Evolutionary conservation across 2,329 filamentous ascomycete species (phyloP), one percentile per base, ranked within the genome.

Genomic region (Fusarium succisae): DNA sequence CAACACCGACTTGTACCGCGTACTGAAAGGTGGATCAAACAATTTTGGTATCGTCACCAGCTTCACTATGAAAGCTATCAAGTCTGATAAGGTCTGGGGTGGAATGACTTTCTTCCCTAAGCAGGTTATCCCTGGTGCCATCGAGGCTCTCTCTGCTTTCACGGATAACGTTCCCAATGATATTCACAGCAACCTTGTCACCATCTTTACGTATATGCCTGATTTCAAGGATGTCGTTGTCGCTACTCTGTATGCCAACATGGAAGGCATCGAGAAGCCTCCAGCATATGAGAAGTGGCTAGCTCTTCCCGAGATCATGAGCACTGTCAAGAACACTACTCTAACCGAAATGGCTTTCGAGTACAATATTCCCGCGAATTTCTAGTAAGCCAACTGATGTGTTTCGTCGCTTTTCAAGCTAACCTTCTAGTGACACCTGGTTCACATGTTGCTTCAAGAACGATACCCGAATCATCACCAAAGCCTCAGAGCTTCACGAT

Each of bases 1-100:
- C 22, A 81, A 87, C 68, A 5, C 72, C 0, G 85, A 88, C 57
- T 80, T 88, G 3, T 88, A 80, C 74, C 82, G 81, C 71, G 86
- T 86, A 7, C 79, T 87, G 3, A 82, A 84, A 14, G 86, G 86
- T 24, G 76, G 76, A n/a, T 80, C 81, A 6, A 82, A 81, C 59
- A 87, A 86, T 70, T 85, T 86, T 53, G 86, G 84, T 48, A 75
- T 81, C 57, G 71, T 79, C 6, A 82, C 81, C 12, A 59, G 75
- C 18, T 78, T 80, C 66, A 74, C 80, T 59, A 61, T 80, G 63
- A 63, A 71, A 13, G 76, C 77, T 2, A 81, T 81, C 28, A 56
- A 60, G 26, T 41, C 32, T 24, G 66, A 65, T 17, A 48, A 43
- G 14, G 51, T 75, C 39, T 75, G 73, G 70, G 72, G 69, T 15